Conservation (phyloP, 2,329 filamentous ascomycete species). For the Beauveria australis region DNA sequence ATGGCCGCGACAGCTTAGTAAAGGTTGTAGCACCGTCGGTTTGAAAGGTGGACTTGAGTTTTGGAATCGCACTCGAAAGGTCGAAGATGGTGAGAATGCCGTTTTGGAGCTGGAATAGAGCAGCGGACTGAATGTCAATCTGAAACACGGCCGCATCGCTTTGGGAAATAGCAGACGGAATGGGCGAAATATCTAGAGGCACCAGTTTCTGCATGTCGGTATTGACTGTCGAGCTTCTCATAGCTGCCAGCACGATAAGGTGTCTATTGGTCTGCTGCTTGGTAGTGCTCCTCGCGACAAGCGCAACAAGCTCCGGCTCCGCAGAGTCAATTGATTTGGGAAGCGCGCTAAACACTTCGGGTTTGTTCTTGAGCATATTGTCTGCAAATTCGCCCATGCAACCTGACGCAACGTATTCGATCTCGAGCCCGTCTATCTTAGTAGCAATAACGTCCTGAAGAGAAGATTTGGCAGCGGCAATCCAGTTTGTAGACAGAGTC, state of each 20-base stretch:
- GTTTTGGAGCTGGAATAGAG: constrained; percentile 50
- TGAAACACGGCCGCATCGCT: constrained; percentile 32
- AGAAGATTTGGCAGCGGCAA: constrained; percentile 24
- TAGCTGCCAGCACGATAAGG: constrained; percentile 25
- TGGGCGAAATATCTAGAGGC: constrained; percentile 31
- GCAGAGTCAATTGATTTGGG: constrained; percentile 34
- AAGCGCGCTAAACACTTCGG: constrained; percentile 44
- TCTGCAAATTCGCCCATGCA: constrained; percentile 40
- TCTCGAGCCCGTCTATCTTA: constrained; percentile 29
- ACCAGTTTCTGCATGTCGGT: constrained; percentile 28
- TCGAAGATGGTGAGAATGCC: constrained; percentile 54
- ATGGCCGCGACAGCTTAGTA: constrained; percentile 56
- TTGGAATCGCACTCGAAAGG: constrained; percentile 53
- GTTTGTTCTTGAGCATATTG: constrained; percentile 47
- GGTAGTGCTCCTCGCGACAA: constrained; percentile 36
- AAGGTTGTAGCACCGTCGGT: constrained; percentile 51
- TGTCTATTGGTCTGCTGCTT: constrained; percentile 23
- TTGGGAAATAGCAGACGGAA: constrained; percentile 20
- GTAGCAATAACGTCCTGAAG: constrained; percentile 28
- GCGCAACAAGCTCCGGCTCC: constrained; percentile 44
- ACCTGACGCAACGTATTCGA: constrained; percentile 42
- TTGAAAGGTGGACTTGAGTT: constrained; percentile 45
- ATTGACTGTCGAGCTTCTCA: constrained; percentile 17
- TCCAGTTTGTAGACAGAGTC: constrained; percentile 27
- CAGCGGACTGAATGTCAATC: constrained; percentile 55